Percentiles rank a stretch among this genome's conserved stretches.
phyloP scores from a whole-genome alignment of 2,329 filamentous ascomycete species.

The Orbilia oligospora region DNA sequence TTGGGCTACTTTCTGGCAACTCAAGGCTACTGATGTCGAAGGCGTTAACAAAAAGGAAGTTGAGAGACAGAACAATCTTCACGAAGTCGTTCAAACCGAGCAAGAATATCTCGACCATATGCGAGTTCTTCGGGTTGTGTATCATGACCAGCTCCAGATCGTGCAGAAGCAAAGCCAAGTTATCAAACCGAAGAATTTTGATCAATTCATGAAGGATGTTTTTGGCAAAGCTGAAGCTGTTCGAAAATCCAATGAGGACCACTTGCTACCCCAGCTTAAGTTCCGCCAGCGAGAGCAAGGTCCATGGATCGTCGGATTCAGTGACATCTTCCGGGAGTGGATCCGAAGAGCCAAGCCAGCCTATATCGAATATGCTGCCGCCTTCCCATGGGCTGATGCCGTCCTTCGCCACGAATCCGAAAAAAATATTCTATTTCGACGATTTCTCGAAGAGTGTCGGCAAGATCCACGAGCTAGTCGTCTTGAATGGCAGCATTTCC shows the following conservation, averaged over 20 bases:
- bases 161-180: slow-evolving; percentile 68
- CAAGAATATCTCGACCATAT: slow-evolving; percentile 91
- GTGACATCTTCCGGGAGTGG: slow-evolving; percentile 98
- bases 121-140: slow-evolving; percentile 85
- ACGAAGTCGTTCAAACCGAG: slow-evolving; percentile 95
- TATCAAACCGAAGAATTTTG: slow-evolving; percentile 81
- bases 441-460: slow-evolving; percentile 85
- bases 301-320: slow-evolving; percentile 93
- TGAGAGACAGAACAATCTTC: slow-evolving; percentile 91
- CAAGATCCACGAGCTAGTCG: slow-evolving; percentile 84
- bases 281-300: slow-evolving; percentile 97
- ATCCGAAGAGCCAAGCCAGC: slow-evolving; percentile 90
- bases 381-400: slow-evolving; percentile 86
- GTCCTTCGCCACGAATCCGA: slow-evolving; percentile 86
- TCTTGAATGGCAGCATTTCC: slow-evolving; percentile 92
- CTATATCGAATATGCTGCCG: slow-evolving; percentile 92
- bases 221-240: slow-evolving; percentile 93
- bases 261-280: slow-evolving; percentile 91
- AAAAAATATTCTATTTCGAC: slow-evolving; percentile 85
- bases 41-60: slow-evolving; percentile 85
- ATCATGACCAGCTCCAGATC: slow-evolving; percentile 83
- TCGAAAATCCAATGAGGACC: slow-evolving; percentile 91
- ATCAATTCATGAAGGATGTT: slow-evolving; percentile 84
- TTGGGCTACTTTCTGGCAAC: slow-evolving; percentile 89
- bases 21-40: slow-evolving; percentile 83